Evolutionary conservation across 805 yeast genomes (phyloP).

Genomic region (Lachancea quebecensis): DNA sequence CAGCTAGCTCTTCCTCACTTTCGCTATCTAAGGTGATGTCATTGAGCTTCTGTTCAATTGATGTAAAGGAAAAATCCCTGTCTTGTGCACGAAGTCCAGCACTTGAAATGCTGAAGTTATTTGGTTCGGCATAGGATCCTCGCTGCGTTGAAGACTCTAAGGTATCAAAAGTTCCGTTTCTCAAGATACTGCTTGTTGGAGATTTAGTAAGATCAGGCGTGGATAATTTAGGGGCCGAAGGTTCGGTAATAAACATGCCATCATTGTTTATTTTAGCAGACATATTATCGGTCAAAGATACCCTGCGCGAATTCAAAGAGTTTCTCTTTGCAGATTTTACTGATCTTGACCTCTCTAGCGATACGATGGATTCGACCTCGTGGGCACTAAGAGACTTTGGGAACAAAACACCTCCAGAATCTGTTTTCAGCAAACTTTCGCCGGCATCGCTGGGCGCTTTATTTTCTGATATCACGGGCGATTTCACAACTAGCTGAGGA

Average conservation of each 20-base stretch:
- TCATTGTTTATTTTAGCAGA: constrained; percentile 36
- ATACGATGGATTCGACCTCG: constrained; percentile 70
- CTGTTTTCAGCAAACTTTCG: constrained; percentile 16
- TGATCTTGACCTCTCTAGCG: constrained; percentile 62
- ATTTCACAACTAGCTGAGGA: background rate
- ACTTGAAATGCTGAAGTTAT: background rate
- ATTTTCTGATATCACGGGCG: background rate
- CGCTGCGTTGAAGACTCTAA: constrained; percentile 17
- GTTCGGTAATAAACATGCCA: constrained; percentile 44
- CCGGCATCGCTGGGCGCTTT: background rate
- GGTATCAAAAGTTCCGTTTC: constrained; percentile 29
- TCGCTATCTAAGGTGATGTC: constrained; percentile 20
- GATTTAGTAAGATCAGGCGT: constrained; percentile 34
- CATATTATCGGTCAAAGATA: constrained; percentile 29
- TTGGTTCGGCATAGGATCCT: background rate
- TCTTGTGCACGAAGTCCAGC: constrained; percentile 4
- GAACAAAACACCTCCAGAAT: constrained; percentile 54
- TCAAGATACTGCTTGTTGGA: constrained; percentile 33
- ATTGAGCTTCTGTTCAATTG: constrained; percentile 25
- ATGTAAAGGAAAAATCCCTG: constrained; percentile 17
- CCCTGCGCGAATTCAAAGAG: constrained; percentile 27
- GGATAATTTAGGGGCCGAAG: constrained; percentile 23
- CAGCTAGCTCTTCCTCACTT: constrained; percentile 6
- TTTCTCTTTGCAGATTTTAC: constrained; percentile 39
- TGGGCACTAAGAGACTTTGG: constrained; percentile 60